These are phyloP conservation scores for Suzukiozyma palmioleophila DNA, from an alignment of 1,139 yeast genomes.

Conservation along the genomic window DNA sequence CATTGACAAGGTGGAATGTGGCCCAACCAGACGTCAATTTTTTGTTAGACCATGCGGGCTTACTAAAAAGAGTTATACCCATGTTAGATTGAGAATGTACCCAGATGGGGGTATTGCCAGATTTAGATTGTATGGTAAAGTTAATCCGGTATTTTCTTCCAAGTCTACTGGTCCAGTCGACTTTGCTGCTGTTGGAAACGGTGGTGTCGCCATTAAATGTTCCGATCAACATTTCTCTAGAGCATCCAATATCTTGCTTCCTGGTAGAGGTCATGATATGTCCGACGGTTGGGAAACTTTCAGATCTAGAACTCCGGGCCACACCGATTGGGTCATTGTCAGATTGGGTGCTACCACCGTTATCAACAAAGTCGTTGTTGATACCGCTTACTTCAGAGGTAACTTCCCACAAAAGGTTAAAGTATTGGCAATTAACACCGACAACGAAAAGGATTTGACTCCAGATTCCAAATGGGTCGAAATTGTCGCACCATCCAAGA, in stretches of 20 bases:
- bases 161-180: constrained; percentile 43
- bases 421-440: constrained; percentile 51
- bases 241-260: constrained; percentile 80
- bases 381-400: constrained; percentile 92
- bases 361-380: constrained; percentile 61
- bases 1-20: constrained; percentile 71
- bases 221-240: constrained; percentile 94
- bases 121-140: constrained; percentile 82
- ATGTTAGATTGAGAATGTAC: constrained; percentile 81
- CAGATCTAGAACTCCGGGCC: constrained; percentile 78
- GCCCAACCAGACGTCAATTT: constrained; percentile 83
- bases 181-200: constrained; percentile 77
- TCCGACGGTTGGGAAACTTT: constrained; percentile 99
- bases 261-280: constrained; percentile 95
- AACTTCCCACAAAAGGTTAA: constrained; percentile 81
- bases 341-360: constrained; percentile 65
- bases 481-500: constrained; percentile 65
- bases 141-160: constrained; percentile 58
- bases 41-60: constrained; percentile 52
- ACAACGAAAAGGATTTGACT: constrained; percentile 24
- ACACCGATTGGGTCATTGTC: constrained; percentile 85
- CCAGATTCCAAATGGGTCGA: constrained; percentile 52
- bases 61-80: constrained; percentile 65
- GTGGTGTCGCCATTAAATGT: constrained; percentile 79
- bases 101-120: constrained; percentile 98